A percentile compares a stretch with the other conserved stretches of the same genome.
Conservation (phyloP, 2,329 filamentous ascomycete species). For the Fusarium falciforme region DNA sequence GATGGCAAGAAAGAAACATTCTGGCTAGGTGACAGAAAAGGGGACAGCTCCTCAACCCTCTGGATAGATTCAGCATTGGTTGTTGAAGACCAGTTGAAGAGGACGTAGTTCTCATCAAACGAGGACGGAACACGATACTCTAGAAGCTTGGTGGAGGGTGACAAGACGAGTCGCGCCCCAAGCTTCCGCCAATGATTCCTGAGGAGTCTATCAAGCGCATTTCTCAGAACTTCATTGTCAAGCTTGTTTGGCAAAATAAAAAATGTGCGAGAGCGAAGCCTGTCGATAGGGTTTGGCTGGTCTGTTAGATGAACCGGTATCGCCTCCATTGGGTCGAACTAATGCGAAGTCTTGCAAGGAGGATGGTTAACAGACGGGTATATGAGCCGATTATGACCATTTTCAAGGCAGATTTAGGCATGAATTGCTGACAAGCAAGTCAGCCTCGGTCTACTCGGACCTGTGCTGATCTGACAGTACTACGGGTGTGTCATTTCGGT, state of each 20-base stretch:
- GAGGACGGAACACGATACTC: slow-evolving; percentile 12
- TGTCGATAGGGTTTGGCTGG: not conserved
- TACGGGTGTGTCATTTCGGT: not conserved
- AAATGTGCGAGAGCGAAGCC: slow-evolving; percentile 13
- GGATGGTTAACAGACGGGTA: too few species aligned
- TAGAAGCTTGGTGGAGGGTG: rapidly evolving
- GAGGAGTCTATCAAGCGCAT: not conserved
- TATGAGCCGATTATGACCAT: not conserved
- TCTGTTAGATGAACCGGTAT: slow-evolving; percentile 9
- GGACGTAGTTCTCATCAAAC: not conserved
- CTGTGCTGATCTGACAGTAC: not conserved
- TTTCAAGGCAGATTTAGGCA: not conserved
- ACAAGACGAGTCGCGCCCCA: not conserved
- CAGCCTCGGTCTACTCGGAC: not conserved
- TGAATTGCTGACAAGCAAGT: not conserved
- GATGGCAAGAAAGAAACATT: slow-evolving; percentile 1
- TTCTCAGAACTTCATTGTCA: not conserved
- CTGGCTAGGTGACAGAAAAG: not conserved
- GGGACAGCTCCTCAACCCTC: not conserved
- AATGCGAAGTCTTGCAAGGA: too few species aligned
- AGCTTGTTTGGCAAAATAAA: slow-evolving; percentile 4
- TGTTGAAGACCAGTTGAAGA: slow-evolving; percentile 14
- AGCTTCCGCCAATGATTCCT: slow-evolving; percentile 6
- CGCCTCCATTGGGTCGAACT: not conserved
- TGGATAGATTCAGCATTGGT: not conserved